These are phyloP conservation scores for Gaultheria prostrata DNA, from an alignment of 148 eudicot genomes.

Conservation along the genomic window DNA sequence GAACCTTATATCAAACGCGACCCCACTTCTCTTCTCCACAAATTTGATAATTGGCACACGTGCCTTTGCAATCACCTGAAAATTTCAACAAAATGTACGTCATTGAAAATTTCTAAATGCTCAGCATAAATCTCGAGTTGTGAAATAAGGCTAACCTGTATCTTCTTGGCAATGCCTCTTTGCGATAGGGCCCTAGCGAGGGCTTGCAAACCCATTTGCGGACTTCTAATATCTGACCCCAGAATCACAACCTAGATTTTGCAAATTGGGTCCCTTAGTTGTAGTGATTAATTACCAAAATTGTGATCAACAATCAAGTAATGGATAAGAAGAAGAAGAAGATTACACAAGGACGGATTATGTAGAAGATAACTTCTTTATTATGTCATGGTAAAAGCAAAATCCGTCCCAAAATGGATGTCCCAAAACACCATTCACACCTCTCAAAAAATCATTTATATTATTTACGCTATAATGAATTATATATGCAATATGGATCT, in stretches of 20 bases:
- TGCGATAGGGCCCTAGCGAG: constrained; percentile 87
- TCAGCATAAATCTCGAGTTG: neutral
- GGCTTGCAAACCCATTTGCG: constrained; percentile 84
- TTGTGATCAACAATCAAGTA: neutral
- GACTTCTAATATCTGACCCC: constrained; percentile 71
- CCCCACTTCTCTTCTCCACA: constrained; percentile 80
- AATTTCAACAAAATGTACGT: constrained; percentile 11
- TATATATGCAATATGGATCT: too few species aligned
- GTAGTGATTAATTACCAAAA: constrained; percentile 3
- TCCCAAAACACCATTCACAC: too few species aligned
- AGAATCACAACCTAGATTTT: constrained; percentile 77
- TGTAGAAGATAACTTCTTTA: neutral
- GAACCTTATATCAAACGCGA: constrained; percentile 85
- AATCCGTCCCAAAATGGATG: too few species aligned
- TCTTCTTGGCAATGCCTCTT: constrained; percentile 82
- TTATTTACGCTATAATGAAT: too few species aligned
- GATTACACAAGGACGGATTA: neutral
- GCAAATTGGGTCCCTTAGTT: constrained; percentile 10
- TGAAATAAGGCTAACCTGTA: constrained; percentile 61
- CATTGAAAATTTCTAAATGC: neutral
- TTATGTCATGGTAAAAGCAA: neutral
- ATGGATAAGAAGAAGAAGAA: neutral
- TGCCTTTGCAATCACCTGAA: constrained; percentile 89
- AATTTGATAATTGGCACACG: constrained; percentile 93
- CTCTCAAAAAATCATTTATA: too few species aligned